These are phyloP conservation scores for Fraxinus anomala DNA, from an alignment of 257 asterid species.

Conservation along the genomic window DNA sequence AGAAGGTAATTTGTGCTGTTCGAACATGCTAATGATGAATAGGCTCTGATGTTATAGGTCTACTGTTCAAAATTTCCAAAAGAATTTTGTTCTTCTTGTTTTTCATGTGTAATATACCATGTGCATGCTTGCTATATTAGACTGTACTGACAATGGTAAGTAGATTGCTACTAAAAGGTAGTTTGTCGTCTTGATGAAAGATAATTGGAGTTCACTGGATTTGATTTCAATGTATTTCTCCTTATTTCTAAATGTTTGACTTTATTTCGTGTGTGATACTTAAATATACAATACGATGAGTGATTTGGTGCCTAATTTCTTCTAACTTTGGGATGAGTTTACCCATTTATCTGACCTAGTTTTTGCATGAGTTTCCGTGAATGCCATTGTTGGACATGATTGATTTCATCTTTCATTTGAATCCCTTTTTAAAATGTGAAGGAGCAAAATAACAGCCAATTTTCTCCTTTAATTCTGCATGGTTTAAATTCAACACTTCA, in stretches of 20 bases:
- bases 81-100: neutral
- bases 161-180: neutral
- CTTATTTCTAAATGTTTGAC: too few species aligned
- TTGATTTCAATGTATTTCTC: neutral
- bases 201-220: neutral
- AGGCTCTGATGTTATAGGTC: neutral
- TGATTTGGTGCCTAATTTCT: neutral
- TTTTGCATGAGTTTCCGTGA: neutral
- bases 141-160: neutral
- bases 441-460: neutral
- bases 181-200: neutral
- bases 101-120: neutral
- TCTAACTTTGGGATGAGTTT: neutral
- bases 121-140: neutral
- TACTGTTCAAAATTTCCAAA: neutral
- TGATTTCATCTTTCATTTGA: neutral
- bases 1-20: slow-evolving; percentile 51
- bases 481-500: neutral
- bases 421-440: neutral
- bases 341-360: neutral
- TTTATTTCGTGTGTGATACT: neutral
- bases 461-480: neutral
- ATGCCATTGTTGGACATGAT: neutral
- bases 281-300: neutral
- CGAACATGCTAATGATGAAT: neutral